These are phyloP conservation scores for Alternaria incomplexa DNA, from an alignment of 2,329 filamentous ascomycete species.

Conservation along the genomic window DNA sequence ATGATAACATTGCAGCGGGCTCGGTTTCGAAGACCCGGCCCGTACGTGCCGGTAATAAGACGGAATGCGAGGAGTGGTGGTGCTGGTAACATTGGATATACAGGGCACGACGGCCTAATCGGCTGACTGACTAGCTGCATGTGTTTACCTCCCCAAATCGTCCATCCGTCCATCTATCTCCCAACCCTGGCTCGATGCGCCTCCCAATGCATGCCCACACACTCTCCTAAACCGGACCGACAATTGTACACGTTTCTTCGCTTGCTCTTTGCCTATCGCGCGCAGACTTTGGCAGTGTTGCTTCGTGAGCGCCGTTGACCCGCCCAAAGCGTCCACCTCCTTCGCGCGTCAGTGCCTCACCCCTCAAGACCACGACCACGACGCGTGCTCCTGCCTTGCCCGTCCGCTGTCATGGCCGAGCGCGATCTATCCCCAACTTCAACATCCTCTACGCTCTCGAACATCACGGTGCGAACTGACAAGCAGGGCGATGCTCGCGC, in stretches of 20 bases:
- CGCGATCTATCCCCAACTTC: slow-evolving; percentile 47
- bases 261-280: slow-evolving; percentile 26
- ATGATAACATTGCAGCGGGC: background rate
- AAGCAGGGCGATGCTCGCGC: slow-evolving; percentile 40
- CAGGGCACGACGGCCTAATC: slow-evolving; percentile 42
- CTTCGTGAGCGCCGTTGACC: slow-evolving; percentile 28
- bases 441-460: slow-evolving; percentile 51
- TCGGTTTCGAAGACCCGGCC: background rate
- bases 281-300: slow-evolving; percentile 45
- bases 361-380: slow-evolving; percentile 28
- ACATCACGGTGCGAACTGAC: slow-evolving; percentile 47
- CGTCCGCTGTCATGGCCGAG: slow-evolving; percentile 37
- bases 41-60: background rate
- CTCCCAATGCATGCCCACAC: slow-evolving; percentile 35
- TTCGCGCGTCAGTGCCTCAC: slow-evolving; percentile 43
- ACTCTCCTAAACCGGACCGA: slow-evolving; percentile 28
- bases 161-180: slow-evolving; percentile 36
- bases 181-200: slow-evolving; percentile 18
- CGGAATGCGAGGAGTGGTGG: slow-evolving; percentile 41
- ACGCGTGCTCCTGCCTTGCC: slow-evolving; percentile 22
- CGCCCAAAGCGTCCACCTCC: slow-evolving; percentile 31
- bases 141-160: slow-evolving; percentile 43
- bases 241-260: slow-evolving; percentile 16
- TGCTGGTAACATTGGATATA: slow-evolving; percentile 41
- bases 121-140: slow-evolving; percentile 44